These are phyloP conservation scores for Ganoderma multipileum DNA, from an alignment of 1,284 basidiomycete species.

Conservation along the genomic window DNA sequence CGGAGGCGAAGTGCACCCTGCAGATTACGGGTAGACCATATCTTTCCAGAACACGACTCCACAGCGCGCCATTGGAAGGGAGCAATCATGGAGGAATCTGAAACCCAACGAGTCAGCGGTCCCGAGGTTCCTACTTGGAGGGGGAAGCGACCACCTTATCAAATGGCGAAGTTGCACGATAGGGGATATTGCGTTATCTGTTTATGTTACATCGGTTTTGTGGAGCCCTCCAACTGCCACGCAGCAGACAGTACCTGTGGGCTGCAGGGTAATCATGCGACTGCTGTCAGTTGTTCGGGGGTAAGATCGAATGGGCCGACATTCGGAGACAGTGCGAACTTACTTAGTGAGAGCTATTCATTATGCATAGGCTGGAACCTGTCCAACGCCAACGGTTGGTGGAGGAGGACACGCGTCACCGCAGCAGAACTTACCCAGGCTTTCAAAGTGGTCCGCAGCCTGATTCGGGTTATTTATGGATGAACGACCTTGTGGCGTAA, in stretches of 20 bases:
- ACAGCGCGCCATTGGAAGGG: neutral
- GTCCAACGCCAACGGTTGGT: neutral
- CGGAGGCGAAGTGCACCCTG: neutral
- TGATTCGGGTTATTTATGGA: conserved; percentile 1
- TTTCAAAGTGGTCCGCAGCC: neutral
- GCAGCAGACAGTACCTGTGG: neutral
- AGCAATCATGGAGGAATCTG: neutral
- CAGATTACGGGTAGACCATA: no score
- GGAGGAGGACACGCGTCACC: neutral
- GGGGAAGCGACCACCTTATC: neutral
- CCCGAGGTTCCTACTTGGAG: neutral
- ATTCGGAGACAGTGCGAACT: neutral
- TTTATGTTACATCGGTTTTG: neutral
- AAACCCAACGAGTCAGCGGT: neutral
- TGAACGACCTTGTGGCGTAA: neutral
- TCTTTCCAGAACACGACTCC: neutral
- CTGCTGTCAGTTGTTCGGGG: neutral
- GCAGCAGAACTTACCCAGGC: neutral
- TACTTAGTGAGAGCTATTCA: neutral
- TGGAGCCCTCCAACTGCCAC: neutral
- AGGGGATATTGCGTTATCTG: neutral
- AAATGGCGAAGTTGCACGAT: neutral
- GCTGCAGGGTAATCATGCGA: neutral
- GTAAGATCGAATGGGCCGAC: neutral
- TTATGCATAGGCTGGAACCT: neutral